These are phyloP conservation scores for Rhodotorula toruloides DNA, from an alignment of 768 basidiomycete genomes.

Conservation along the genomic window DNA sequence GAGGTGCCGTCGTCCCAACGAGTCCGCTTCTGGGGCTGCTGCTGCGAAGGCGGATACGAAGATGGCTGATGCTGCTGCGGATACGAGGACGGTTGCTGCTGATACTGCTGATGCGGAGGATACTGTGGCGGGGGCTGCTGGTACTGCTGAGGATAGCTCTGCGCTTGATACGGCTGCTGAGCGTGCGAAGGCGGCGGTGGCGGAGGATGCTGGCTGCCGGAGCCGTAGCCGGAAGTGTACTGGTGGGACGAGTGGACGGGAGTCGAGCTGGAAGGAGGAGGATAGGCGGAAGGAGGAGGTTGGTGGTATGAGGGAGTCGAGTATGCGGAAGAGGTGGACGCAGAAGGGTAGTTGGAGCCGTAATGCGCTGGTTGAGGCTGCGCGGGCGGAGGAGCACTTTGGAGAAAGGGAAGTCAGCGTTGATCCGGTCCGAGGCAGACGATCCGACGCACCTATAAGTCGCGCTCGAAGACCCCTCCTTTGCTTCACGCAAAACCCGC, in stretches of 20 bases:
- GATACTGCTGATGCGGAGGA: neutral
- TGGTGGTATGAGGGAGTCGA: no score
- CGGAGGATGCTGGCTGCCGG: neutral
- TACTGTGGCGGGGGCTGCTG: no score
- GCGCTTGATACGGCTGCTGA: slow-evolving; percentile 69
- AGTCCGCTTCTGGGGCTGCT: no score
- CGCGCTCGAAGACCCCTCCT: neutral
- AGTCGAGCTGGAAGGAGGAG: neutral
- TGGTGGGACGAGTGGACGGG: no score
- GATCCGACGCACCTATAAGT: neutral
- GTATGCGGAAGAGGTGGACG: neutral
- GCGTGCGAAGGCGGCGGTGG: slow-evolving; percentile 53
- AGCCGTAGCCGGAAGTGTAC: no score
- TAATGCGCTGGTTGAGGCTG: no score
- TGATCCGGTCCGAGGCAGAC: neutral
- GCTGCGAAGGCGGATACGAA: neutral
- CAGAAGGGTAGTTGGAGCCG: neutral
- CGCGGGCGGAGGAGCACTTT: no score
- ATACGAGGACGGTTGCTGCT: neutral
- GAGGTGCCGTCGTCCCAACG: no score
- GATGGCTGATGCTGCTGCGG: no score
- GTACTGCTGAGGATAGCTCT: no score
- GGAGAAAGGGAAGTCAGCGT: neutral
- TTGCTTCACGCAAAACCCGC: slow-evolving; percentile 20
- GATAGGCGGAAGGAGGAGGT: neutral